phyloP scores from a whole-genome alignment of 345 rosid genomes.

The Acer campestre region DNA sequence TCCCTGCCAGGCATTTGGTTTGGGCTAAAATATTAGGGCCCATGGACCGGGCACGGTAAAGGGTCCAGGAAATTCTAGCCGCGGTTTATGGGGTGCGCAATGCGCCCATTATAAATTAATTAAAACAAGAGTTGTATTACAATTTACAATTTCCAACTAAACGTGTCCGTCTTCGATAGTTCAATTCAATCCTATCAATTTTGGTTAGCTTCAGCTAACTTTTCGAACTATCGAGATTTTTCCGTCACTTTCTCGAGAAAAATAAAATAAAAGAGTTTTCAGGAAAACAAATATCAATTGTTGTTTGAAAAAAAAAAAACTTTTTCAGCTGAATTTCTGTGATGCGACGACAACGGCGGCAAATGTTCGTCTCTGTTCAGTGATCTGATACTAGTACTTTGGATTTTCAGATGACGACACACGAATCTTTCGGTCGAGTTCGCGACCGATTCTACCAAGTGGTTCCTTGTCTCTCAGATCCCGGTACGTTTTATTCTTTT shows the following conservation, averaged over 20 bases:
- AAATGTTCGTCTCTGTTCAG: background rate
- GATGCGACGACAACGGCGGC: background rate
- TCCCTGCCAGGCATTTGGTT: too few relatives aligned
- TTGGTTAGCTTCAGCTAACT: too few relatives aligned
- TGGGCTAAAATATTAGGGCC: too few relatives aligned
- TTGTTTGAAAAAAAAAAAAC: too few relatives aligned
- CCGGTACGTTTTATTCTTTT: slow-evolving; percentile 39
- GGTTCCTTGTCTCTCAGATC: slow-evolving; percentile 73
- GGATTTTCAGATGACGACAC: slow-evolving; percentile 17
- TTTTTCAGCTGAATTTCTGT: background rate
- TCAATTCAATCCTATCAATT: background rate
- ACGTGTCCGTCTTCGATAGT: background rate
- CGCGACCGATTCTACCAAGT: slow-evolving; percentile 34
- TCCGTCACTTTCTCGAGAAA: slow-evolving; percentile 7
- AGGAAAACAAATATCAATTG: too few relatives aligned
- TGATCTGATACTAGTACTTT: slow-evolving; percentile 11
- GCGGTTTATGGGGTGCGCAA: background rate
- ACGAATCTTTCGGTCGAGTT: slow-evolving; percentile 40
- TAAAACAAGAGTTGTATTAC: background rate
- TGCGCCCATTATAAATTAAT: background rate
- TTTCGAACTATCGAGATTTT: background rate
- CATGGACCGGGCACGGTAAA: background rate
- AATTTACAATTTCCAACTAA: background rate
- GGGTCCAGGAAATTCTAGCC: background rate
- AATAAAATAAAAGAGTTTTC: too few relatives aligned